Conservation (phyloP, 106 monocot species). For the Cymbidium sinense region DNA sequence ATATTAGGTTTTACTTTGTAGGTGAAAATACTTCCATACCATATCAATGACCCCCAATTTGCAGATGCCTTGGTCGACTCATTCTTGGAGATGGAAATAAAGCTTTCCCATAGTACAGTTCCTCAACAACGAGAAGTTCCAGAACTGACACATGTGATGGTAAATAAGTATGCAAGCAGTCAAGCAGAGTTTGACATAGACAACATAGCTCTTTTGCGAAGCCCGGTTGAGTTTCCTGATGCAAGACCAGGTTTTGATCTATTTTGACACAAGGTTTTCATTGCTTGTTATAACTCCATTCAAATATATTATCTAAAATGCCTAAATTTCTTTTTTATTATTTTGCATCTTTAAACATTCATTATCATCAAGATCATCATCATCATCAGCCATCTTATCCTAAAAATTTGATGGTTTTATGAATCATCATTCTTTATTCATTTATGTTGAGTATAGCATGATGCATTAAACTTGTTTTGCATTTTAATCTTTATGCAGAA, state of each 20-base stretch:
- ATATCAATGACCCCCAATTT: conserved; percentile 88
- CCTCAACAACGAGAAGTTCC: conserved; percentile 11
- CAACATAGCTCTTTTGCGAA: conserved; percentile 15
- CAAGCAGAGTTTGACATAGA: conserved; percentile 8
- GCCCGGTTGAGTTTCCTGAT: conserved; percentile 65
- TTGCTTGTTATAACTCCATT: background rate
- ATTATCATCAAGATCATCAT: background rate
- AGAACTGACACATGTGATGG: conserved; percentile 8
- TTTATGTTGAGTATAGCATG: background rate
- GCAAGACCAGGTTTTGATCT: conserved; percentile 62
- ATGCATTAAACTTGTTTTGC: background rate
- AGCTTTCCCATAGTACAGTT: conserved; percentile 13
- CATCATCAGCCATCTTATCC: background rate
- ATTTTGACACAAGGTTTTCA: background rate
- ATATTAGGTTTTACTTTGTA: conserved; percentile 18
- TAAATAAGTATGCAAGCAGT: conserved; percentile 11
- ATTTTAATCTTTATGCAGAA: no score
- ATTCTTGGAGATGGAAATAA: conserved; percentile 56
- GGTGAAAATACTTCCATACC: conserved; percentile 72
- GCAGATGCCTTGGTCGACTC: conserved; percentile 70
- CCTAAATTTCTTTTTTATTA: background rate
- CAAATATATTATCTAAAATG: background rate
- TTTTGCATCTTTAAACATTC: background rate
- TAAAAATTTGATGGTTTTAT: background rate
- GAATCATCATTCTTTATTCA: background rate